Conservation (phyloP, 1,284 basidiomycete genomes). For the Tremellales sp. region DNA sequence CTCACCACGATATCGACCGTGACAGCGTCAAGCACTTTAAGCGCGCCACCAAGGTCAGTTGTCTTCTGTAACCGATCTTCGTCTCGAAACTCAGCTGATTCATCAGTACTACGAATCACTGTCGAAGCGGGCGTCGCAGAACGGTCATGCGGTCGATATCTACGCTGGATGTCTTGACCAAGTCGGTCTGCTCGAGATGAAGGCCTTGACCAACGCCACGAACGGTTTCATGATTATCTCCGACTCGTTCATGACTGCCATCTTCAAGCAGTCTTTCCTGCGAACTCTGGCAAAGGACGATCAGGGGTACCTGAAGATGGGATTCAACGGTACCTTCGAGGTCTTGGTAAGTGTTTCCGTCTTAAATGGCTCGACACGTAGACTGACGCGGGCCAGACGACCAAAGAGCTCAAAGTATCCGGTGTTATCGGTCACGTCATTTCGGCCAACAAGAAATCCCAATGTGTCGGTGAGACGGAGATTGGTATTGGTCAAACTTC, state of each 20-base stretch:
- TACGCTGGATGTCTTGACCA: constrained; percentile 98
- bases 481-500: constrained; percentile 98
- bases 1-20: constrained; percentile 97
- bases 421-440: constrained; percentile 97
- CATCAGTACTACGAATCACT: constrained; percentile 91
- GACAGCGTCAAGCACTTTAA: constrained; percentile 98
- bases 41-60: constrained; percentile 80
- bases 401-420: constrained; percentile 97
- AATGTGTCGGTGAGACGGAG: constrained; percentile 97
- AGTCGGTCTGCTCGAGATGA: constrained; percentile 97
- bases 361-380: neutral
- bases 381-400: constrained; percentile 68
- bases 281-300: constrained; percentile 92
- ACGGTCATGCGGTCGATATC: constrained; percentile 91
- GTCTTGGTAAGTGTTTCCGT: constrained; percentile 64
- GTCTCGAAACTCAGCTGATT: constrained; percentile 1
- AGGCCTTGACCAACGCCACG: constrained; percentile 87
- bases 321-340: constrained; percentile 98
- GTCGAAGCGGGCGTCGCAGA: constrained; percentile 88
- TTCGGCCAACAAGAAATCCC: constrained; percentile 93
- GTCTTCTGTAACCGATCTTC: too few relatives aligned
- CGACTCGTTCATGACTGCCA: constrained; percentile 96
- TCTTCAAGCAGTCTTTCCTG: constrained; percentile 98
- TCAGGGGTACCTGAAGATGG: constrained; percentile 89
- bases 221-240: constrained; percentile 95